Evolutionary conservation across 2,329 filamentous ascomycete species (phyloP), one percentile per base, ranked within the genome.

Genomic region (Alternaria alternata): DNA sequence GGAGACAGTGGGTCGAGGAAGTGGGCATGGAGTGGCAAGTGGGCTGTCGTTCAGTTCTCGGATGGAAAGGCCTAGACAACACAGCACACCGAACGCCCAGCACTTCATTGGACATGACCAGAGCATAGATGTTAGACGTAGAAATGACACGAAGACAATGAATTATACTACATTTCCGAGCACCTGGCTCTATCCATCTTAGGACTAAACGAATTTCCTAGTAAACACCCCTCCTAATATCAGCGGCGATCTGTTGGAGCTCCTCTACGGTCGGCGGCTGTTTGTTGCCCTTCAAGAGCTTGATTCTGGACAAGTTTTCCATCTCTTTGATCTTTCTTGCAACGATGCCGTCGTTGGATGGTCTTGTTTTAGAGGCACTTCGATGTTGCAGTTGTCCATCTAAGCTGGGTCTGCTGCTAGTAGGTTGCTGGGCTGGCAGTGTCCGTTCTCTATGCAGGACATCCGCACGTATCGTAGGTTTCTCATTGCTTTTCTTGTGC

Each of bases 1-100:
- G 91, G 89, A 16, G 89, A 93, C 62, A 86, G 66, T 78, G 90
- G 77, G 57, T 85, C 88, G 24, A 85, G 95, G 57, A 91, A 92
- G 78, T 98, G 94, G 94, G 94, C 93, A 0, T 98, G 94, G 94
- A 91, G 88, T 73, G 94, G 94, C 42, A 97, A 97, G 80, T 98
- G 92, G 91, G 94, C 94, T 6, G 93, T 98, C n/a, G 89, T 96
- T 5, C 93, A 92, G 30, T 93, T 94, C 71, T 93, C 86, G 46
- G 86, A 90, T 68, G 91, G 91, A 0, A 91, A 91, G 76, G 67
- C 57, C 16, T 67, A 56, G 43, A 44, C 12, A 26, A 30, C 12
- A 26, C 30, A 12, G n/a, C 2, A n/a, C 4, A 30, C 8, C 24
- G 2, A 6, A 39, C 7, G 14, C 38, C 12, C 4, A 20, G 20